These are phyloP conservation scores for Botrytis fabae DNA, from an alignment of 2,329 filamentous ascomycete species.

Conservation along the genomic window DNA sequence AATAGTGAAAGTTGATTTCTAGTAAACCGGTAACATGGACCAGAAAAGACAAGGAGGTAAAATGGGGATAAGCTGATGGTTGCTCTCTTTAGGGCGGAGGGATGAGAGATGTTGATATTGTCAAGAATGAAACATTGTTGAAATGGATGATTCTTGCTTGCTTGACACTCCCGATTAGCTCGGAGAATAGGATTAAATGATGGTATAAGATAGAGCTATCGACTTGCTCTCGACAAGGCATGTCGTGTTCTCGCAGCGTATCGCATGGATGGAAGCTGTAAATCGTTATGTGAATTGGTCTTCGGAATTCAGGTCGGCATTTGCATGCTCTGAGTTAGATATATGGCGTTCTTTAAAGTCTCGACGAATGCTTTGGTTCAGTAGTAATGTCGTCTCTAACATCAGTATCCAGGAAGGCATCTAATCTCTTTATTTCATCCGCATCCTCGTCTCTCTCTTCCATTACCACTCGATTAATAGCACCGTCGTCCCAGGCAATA, in stretches of 20 bases:
- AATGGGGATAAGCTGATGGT: neutral
- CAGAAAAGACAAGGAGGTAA: neutral
- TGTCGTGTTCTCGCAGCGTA: neutral
- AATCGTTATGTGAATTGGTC: neutral
- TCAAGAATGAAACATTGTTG: neutral
- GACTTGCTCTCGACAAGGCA: neutral
- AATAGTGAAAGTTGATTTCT: neutral
- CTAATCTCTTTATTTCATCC: slow-evolving; percentile 54
- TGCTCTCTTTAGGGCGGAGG: neutral
- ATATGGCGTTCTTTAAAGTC: neutral
- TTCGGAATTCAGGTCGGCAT: neutral
- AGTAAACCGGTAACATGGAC: neutral
- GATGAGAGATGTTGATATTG: neutral
- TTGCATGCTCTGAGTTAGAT: neutral
- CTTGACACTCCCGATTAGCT: neutral
- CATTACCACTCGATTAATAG: slow-evolving; percentile 58
- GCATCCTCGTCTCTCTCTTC: slow-evolving; percentile 49
- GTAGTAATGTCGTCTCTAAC: neutral
- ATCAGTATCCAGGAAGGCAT: slow-evolving; percentile 37
- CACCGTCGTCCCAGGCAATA: slow-evolving; percentile 62
- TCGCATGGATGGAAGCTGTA: no score
- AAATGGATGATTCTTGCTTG: neutral
- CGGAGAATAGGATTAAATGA: neutral
- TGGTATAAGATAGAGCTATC: neutral
- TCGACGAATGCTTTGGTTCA: neutral